Percentiles rank a stretch among this genome's conserved stretches.
phyloP scores from a whole-genome alignment of 2,329 filamentous ascomycete species.

The Emmonsiellopsis sp. region DNA sequence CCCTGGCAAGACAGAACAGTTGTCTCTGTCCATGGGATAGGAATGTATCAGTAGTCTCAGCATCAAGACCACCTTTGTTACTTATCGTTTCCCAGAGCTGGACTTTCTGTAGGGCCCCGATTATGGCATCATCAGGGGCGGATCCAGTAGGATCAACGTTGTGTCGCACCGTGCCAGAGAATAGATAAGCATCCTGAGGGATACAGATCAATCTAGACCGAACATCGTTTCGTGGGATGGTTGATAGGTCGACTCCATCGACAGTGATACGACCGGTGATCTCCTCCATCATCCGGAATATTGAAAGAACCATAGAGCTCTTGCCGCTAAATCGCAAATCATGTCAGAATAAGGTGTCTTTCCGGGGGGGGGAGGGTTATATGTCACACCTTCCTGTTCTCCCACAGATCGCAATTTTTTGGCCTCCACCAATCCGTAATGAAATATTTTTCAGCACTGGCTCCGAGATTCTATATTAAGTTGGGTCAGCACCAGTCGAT shows the following conservation, averaged over 20 bases:
- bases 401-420: conserved; percentile 14
- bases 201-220: neutral
- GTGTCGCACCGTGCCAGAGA: neutral
- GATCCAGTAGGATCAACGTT: conserved; percentile 7
- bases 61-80: neutral
- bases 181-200: neutral
- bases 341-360: neutral
- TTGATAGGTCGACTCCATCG: conserved; percentile 7
- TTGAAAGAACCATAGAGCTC: conserved; percentile 2
- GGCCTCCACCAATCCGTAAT: conserved; percentile 5
- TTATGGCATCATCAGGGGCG: neutral
- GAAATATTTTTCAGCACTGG: conserved; percentile 5
- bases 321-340: conserved; percentile 5
- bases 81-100: neutral
- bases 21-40: conserved; percentile 1
- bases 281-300: conserved; percentile 5
- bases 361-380: neutral
- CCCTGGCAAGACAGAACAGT: neutral
- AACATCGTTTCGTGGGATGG: neutral
- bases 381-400: conserved; percentile 10
- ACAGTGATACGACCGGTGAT: conserved; percentile 4
- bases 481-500: too few relatives aligned
- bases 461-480: neutral
- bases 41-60: neutral
- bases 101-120: neutral